These are phyloP conservation scores for Kuraishia hungarica DNA, from an alignment of 805 yeast genomes.

Conservation along the genomic window DNA sequence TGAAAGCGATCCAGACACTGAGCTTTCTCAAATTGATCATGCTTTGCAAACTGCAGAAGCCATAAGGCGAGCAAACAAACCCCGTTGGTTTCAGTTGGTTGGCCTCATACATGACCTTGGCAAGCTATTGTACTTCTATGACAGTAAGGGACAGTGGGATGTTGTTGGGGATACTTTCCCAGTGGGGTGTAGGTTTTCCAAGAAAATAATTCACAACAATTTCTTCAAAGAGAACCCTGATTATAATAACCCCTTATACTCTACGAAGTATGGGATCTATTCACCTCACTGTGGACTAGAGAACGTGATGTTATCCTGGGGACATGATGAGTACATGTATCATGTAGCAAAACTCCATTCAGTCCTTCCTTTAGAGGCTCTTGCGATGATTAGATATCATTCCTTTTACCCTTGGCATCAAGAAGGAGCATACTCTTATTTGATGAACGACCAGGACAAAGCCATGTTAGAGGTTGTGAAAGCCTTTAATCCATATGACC, in stretches of 20 bases:
- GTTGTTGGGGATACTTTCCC: slow-evolving; percentile 78
- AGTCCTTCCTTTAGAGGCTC: slow-evolving; percentile 52
- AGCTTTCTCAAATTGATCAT: slow-evolving; percentile 65
- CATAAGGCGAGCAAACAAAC: slow-evolving; percentile 55
- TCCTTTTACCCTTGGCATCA: slow-evolving; percentile 75
- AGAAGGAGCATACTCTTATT: slow-evolving; percentile 54
- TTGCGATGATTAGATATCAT: slow-evolving; percentile 71
- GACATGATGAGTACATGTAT: slow-evolving; percentile 74
- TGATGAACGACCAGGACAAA: slow-evolving; percentile 56
- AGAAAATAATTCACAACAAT: slow-evolving; percentile 51
- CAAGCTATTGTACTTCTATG: slow-evolving; percentile 58
- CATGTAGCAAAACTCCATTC: slow-evolving; percentile 61
- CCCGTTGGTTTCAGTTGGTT: slow-evolving; percentile 70
- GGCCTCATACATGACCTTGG: slow-evolving; percentile 70
- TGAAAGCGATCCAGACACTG: slow-evolving; percentile 72
- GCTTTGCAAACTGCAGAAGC: slow-evolving; percentile 74
- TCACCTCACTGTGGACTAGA: slow-evolving; percentile 58
- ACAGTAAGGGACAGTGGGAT: slow-evolving; percentile 73
- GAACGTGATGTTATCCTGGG: slow-evolving; percentile 69
- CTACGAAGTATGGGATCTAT: slow-evolving; percentile 59
- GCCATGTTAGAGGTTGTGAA: slow-evolving; percentile 56
- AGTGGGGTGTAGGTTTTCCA: slow-evolving; percentile 60
- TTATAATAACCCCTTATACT: slow-evolving; percentile 51
- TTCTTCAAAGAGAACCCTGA: slow-evolving; percentile 57
- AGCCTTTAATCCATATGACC: slow-evolving; percentile 60